Conservation (phyloP, 805 yeast genomes). For the Tetrapisispora phaffii region DNA sequence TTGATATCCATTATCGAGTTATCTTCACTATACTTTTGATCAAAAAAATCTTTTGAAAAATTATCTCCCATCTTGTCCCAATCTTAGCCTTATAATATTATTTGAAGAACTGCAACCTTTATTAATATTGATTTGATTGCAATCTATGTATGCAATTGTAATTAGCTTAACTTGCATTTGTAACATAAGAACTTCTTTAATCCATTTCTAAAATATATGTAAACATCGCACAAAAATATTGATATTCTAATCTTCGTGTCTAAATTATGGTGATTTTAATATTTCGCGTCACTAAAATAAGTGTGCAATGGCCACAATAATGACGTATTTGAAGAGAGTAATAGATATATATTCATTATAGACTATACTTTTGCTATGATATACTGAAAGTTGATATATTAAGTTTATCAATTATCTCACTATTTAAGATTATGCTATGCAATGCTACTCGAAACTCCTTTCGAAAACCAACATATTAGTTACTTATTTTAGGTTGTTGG, state of each 20-base stretch:
- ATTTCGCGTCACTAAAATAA: constrained; percentile 3
- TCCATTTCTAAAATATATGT: not conserved
- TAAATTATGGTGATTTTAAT: not conserved
- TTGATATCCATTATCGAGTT: constrained; percentile 4
- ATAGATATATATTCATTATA: no score
- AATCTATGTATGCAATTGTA: no score
- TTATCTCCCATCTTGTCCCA: not conserved
- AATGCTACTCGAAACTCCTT: not conserved
- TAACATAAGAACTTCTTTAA: not conserved
- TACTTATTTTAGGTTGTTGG: constrained; percentile 2
- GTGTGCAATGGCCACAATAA: no score
- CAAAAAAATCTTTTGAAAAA: constrained; percentile 12
- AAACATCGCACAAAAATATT: constrained; percentile 1
- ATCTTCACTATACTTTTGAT: constrained; percentile 23
- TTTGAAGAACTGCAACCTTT: not conserved
- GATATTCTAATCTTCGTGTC: not conserved
- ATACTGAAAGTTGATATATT: not conserved
- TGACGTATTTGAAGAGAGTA: not conserved
- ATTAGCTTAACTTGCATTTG: no score
- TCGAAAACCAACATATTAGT: not conserved
- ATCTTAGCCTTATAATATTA: not conserved
- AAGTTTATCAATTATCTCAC: not conserved
- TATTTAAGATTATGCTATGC: not conserved
- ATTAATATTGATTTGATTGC: no score
- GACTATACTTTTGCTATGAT: no score